phyloP scores from a whole-genome alignment of 495 filamentous ascomycete species.

The Oleoguttula mirabilis region DNA sequence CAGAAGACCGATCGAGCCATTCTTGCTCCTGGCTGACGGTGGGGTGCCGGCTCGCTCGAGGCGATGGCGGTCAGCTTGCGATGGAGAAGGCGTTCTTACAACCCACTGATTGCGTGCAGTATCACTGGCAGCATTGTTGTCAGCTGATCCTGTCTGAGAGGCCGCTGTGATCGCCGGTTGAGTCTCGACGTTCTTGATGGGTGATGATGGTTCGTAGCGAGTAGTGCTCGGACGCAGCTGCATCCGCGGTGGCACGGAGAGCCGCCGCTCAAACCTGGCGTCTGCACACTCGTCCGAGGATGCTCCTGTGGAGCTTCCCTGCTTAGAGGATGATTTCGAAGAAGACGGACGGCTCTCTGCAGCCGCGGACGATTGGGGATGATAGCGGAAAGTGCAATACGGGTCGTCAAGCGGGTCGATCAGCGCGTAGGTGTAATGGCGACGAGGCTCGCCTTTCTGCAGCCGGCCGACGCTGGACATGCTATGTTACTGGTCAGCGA shows the following conservation, averaged over 20 bases:
- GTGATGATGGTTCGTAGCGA: not conserved
- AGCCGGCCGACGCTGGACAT: constrained; percentile 23
- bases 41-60: no score
- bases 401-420: constrained; percentile 34
- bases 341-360: not conserved
- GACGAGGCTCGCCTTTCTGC: constrained; percentile 23
- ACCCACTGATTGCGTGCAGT: no score
- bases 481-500: constrained; percentile 15
- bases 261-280: not conserved
- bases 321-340: no score
- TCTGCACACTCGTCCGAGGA: no score
- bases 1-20: no score
- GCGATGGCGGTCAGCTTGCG: no score
- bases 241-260: constrained; percentile 5
- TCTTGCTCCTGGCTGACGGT: no score
- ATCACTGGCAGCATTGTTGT: no score
- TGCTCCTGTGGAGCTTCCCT: no score
- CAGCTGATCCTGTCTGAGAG: no score
- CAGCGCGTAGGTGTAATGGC: constrained; percentile 34
- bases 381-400: constrained; percentile 12
- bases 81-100: no score
- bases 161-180: no score
- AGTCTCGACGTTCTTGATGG: not conserved
- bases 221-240: not conserved
- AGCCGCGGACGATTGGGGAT: constrained; percentile 3